Conservation (phyloP, 2,329 filamentous ascomycete species). For the Fusarium fracticaudum region DNA sequence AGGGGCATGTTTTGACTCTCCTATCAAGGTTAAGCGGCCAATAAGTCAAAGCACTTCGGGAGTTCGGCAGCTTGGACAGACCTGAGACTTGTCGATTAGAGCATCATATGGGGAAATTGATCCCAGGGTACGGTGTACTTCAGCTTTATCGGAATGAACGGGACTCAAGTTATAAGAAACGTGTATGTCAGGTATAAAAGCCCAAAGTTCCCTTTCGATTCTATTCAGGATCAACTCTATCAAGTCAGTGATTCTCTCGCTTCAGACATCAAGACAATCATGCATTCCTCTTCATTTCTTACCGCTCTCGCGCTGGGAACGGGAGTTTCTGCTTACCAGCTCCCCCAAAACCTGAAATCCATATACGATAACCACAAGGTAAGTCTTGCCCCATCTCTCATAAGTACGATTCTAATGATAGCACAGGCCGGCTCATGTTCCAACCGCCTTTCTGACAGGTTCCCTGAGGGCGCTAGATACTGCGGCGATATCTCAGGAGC, state of each 20-base stretch:
- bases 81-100: neutral
- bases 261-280: neutral
- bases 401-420: fast-evolving
- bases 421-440: neutral
- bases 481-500: neutral
- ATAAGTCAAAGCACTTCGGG: neutral
- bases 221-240: neutral
- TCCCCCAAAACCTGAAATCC: neutral
- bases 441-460: neutral
- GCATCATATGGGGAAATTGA: neutral
- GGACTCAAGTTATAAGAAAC: neutral
- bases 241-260: neutral
- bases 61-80: neutral
- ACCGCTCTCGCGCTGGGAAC: neutral
- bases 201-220: fast-evolving
- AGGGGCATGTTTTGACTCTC: neutral
- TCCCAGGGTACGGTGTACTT: neutral
- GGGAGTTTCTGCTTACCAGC: neutral
- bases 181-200: neutral
- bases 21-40: neutral
- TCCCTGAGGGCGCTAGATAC: neutral
- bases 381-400: fast-evolving
- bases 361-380: neutral
- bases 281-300: neutral
- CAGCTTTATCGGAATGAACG: fast-evolving